Evolutionary conservation across 2,329 filamentous ascomycete species (phyloP).

Genomic region (Ophiocordyceps camponoti-saundersi): DNA sequence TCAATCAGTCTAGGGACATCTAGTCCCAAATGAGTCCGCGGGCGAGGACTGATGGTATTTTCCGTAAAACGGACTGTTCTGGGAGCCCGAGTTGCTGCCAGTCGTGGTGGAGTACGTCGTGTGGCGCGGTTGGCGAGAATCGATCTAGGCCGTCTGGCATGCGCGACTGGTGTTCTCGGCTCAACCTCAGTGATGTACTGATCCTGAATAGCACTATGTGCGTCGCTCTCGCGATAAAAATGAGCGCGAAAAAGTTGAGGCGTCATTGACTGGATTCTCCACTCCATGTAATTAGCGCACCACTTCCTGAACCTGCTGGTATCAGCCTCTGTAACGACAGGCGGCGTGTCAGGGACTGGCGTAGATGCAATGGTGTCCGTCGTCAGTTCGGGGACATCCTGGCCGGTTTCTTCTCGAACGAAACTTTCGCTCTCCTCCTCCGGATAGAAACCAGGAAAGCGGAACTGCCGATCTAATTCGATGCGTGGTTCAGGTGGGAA

Average conservation of each 20-base stretch:
- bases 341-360: neutral
- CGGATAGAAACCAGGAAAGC: slow-evolving; percentile 12
- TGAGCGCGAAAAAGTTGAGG: slow-evolving; percentile 5
- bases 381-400: too few relatives aligned
- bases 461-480: slow-evolving; percentile 4
- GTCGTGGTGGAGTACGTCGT: slow-evolving; percentile 9
- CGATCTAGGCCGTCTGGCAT: slow-evolving; percentile 8
- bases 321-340: slow-evolving; percentile 1
- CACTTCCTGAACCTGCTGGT: neutral
- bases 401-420: too few relatives aligned
- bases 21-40: slow-evolving; percentile 10
- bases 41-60: slow-evolving; percentile 9
- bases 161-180: slow-evolving; percentile 6
- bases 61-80: slow-evolving; percentile 15
- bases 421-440: slow-evolving; percentile 1
- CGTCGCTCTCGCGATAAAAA: slow-evolving; percentile 7
- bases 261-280: slow-evolving; percentile 4
- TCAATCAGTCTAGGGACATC: slow-evolving; percentile 7
- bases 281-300: slow-evolving; percentile 2
- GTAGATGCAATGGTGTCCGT: neutral
- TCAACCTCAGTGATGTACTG: slow-evolving; percentile 8
- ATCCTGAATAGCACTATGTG: slow-evolving; percentile 6
- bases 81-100: slow-evolving; percentile 8
- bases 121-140: slow-evolving; percentile 12
- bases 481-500: slow-evolving; percentile 7